Evolutionary conservation across 495 filamentous ascomycete genomes (phyloP).

Genomic region (Aspergillus steynii): DNA sequence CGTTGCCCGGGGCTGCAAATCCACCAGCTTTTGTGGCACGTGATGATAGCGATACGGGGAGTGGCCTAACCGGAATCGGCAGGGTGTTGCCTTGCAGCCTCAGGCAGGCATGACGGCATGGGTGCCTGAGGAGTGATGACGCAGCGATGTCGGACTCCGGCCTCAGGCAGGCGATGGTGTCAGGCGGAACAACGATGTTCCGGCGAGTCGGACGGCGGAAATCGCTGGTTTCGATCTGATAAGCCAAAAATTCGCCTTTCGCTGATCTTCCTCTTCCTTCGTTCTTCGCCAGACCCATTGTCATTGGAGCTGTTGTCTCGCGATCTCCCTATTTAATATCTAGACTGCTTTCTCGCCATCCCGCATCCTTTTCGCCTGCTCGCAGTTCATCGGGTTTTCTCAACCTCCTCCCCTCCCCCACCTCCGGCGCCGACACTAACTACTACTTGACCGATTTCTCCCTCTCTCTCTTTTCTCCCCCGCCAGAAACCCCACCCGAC

Average conservation of each 20-base stretch:
- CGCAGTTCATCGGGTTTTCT: neutral
- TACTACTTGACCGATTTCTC: conserved; percentile 8
- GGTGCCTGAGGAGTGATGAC: too few relatives aligned
- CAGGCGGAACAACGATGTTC: conserved; percentile 5
- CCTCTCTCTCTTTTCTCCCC: conserved; percentile 1
- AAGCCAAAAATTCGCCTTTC: neutral
- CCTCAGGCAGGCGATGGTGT: conserved; percentile 7
- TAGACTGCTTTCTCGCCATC: neutral
- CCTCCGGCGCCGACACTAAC: too few relatives aligned
- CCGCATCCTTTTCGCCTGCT: neutral
- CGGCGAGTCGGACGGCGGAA: conserved; percentile 2
- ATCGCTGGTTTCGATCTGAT: conserved; percentile 17
- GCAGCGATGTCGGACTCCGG: neutral
- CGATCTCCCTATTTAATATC: too few relatives aligned
- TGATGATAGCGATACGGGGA: conserved; percentile 12
- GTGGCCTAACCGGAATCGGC: neutral
- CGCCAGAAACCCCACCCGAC: neutral
- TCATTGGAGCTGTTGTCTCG: too few relatives aligned
- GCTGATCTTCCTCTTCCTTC: neutral
- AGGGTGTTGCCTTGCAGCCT: neutral
- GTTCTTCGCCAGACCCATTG: neutral
- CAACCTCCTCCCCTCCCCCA: neutral
- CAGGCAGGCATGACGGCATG: neutral
- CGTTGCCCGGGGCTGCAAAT: neutral
- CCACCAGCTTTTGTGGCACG: conserved; percentile 15